Conservation (phyloP, 176 grass and related monocot species). For the Coix lacrymajobi region DNA sequence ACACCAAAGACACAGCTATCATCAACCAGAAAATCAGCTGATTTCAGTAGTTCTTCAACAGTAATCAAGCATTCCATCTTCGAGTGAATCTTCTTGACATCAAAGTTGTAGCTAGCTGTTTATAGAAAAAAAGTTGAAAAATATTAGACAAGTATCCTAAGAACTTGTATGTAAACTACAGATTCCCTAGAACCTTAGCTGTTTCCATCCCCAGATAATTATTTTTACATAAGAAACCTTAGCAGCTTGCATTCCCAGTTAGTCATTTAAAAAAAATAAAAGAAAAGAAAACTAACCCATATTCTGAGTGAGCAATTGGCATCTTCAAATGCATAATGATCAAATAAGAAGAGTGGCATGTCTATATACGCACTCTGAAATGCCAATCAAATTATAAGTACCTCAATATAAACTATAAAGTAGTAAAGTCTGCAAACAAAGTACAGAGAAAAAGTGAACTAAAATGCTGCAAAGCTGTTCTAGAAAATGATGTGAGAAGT, state of each 20-base stretch:
- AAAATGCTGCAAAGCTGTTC: background rate
- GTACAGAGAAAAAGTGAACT: background rate
- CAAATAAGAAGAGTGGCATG: background rate
- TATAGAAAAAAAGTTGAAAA: background rate
- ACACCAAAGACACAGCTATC: conserved; percentile 32
- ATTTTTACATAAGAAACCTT: background rate
- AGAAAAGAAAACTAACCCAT: background rate
- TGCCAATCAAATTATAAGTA: background rate
- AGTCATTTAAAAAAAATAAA: background rate
- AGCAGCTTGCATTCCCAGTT: background rate
- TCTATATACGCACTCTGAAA: background rate
- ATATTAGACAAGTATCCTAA: background rate
- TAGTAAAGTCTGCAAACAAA: background rate
- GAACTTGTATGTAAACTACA: background rate
- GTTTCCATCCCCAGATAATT: background rate
- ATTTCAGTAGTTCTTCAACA: conserved; percentile 23
- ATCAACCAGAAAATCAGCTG: conserved; percentile 26
- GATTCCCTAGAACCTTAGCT: background rate
- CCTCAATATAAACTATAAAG: background rate
- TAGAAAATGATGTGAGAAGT: background rate
- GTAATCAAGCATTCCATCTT: background rate
- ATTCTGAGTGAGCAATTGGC: background rate
- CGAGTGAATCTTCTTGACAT: background rate
- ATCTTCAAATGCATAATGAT: background rate
- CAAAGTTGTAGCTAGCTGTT: background rate